Conservation (phyloP, 1,284 basidiomycete species). For the Puccinia polysora region DNA sequence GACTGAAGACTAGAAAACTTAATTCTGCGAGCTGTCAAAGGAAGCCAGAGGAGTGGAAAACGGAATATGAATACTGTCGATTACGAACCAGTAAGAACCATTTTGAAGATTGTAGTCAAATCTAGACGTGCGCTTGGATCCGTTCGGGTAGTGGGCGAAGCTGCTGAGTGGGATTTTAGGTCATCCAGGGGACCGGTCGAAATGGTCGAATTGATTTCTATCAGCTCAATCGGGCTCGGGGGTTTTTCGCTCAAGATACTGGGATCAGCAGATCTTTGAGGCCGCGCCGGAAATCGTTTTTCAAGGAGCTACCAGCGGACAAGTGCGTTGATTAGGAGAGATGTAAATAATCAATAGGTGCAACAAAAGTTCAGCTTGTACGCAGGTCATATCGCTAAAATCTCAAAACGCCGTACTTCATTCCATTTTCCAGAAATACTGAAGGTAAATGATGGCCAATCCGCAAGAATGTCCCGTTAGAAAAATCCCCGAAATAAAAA, state of each 20-base stretch:
- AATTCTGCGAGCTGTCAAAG: background rate
- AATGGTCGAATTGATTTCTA: slow-evolving; percentile 20
- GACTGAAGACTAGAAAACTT: too few relatives aligned
- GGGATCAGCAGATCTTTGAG: background rate
- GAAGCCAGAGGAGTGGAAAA: background rate
- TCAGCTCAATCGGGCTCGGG: slow-evolving; percentile 13
- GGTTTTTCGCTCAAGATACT: slow-evolving; percentile 7
- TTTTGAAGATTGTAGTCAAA: slow-evolving; percentile 28
- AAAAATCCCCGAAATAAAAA: too few relatives aligned
- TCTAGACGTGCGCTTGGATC: slow-evolving; percentile 5
- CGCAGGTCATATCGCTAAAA: background rate
- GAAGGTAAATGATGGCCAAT: too few relatives aligned
- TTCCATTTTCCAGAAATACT: slow-evolving; percentile 38
- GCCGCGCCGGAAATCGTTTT: slow-evolving; percentile 14
- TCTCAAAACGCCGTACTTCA: slow-evolving; percentile 14
- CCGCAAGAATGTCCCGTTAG: too few relatives aligned
- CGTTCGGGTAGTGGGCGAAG: background rate
- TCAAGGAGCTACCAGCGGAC: slow-evolving; percentile 9
- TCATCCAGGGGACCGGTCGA: slow-evolving; percentile 4
- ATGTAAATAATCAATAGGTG: background rate
- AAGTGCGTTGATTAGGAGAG: background rate
- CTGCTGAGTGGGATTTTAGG: background rate
- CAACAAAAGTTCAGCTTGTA: background rate
- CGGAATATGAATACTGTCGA: background rate
- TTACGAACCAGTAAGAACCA: slow-evolving; percentile 31